Base-by-base conservation (phyloP, 164 flowering plant species). In the Annona squamosa region DNA sequence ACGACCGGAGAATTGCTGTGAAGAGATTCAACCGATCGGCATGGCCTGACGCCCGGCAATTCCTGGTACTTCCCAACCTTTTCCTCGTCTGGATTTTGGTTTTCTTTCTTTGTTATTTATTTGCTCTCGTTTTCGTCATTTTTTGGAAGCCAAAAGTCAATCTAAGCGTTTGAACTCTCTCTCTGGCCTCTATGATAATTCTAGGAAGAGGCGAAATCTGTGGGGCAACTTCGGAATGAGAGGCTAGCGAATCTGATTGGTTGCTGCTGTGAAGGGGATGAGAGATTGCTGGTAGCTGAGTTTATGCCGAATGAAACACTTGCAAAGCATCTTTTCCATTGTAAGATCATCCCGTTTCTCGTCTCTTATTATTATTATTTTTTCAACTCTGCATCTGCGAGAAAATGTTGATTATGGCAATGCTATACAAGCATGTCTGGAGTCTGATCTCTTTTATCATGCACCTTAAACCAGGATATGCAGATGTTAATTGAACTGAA, bases 31-130 rank as follows among this genome's bases (percentile, higher is more conserved):
- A 89, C 79, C 85, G 80, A 73, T 75, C 85, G 6, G 94, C 97
- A 2, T 94, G 98, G 98, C 98, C 97, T 6, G 98, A 92, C 82
- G 61, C 95, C 68, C 87, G 93, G 70, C 97, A 94, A 79, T 94
- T 94, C 79, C 73, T 92, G 67, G 98, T 92, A 19, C 68, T 87
- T 85, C 47, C 57, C 63, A 44, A 71, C 63, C 46, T 63, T 52
- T 68, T 48, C 7, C 2, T 13, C 61, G 41, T 65, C 48, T 10
- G 46, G 37, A 46, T 61, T 37, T 61, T 64, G 19, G 5, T 41
- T 42, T 3, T 74, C 67, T 69, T 47, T 13, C 61, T 26, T 13
- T 3, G 57, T 69, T 10, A 46, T 2, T 70, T 68, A 46, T 69
- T 26, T 61, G 42, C 42, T 59, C 45, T 63, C 7, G 48, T 26